phyloP scores from a whole-genome alignment of 2,329 filamentous ascomycete species.

The Diaporthe velutina region DNA sequence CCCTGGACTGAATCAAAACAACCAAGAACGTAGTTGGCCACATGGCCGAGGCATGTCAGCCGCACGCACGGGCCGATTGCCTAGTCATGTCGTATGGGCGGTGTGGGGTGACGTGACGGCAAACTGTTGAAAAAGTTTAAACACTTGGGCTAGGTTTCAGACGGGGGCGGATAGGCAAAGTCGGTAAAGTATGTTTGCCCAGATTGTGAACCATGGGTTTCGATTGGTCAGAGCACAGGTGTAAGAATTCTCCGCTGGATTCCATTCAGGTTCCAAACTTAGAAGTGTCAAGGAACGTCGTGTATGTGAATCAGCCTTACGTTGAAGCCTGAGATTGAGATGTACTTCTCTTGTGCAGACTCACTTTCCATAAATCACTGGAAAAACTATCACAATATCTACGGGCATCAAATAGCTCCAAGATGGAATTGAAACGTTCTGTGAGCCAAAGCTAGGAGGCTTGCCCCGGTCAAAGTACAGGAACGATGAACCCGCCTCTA shows the following conservation, averaged over 20 bases:
- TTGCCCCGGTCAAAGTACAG: background rate
- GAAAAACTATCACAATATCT: background rate
- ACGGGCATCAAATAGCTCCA: background rate
- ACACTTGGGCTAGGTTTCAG: background rate
- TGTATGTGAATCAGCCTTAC: too few species aligned
- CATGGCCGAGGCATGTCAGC: background rate
- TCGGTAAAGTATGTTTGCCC: background rate
- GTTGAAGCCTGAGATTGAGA: background rate
- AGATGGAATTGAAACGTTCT: background rate
- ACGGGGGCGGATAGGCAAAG: too few species aligned
- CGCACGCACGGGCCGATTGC: background rate
- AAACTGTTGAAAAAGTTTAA: background rate
- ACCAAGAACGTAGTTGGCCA: background rate
- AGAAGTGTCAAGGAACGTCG: background rate
- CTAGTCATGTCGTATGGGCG: background rate
- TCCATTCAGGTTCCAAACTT: background rate
- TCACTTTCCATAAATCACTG: background rate
- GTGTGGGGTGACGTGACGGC: background rate
- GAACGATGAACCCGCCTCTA: background rate
- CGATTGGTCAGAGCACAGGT: background rate
- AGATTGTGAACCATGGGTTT: background rate
- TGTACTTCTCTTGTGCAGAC: background rate
- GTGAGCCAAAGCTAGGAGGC: background rate
- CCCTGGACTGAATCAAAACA: constrained; percentile 32
- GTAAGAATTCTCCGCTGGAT: background rate